Conservation (phyloP, 139 green algal genomes). For the Closterium sp. region DNA sequence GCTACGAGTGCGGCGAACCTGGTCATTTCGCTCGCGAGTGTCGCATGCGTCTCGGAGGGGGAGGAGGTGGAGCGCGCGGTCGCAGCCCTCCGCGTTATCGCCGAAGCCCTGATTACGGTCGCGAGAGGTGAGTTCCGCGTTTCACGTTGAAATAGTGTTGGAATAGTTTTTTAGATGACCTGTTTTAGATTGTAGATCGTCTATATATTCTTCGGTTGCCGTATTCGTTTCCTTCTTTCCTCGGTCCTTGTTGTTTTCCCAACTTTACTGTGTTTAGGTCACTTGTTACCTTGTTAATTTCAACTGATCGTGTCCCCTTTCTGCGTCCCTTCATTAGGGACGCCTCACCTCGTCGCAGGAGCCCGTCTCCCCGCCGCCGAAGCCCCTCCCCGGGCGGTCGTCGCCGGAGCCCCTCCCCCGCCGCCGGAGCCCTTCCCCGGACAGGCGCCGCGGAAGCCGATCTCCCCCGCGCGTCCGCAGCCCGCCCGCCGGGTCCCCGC, state of each 20-base stretch:
- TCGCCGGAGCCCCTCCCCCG: constrained; percentile 9
- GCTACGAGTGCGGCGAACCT: constrained; percentile 52
- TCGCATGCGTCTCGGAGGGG: constrained; percentile 26
- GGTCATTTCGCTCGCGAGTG: constrained; percentile 54
- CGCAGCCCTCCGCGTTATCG: constrained; percentile 36
- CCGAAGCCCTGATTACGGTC: constrained; percentile 44
- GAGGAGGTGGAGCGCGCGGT: constrained; percentile 29
- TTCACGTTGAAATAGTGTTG: too few species aligned
- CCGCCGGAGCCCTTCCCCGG: neutral
- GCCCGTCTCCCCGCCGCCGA: neutral
- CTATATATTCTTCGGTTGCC: too few species aligned
- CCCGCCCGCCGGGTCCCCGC: neutral
- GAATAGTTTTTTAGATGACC: too few species aligned
- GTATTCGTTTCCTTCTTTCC: too few species aligned
- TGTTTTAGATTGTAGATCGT: too few species aligned
- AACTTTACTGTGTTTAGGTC: neutral
- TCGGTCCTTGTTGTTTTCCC: too few species aligned
- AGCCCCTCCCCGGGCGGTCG: constrained; percentile 7
- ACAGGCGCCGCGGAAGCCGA: neutral
- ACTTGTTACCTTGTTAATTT: too few species aligned
- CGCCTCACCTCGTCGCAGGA: neutral
- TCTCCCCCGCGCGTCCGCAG: neutral
- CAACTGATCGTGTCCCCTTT: neutral
- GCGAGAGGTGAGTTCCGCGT: neutral
- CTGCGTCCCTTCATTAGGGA: neutral